Percentiles rank a stretch among this genome's conserved stretches.
Conservation (phyloP, 139 green algal genomes). For the Chlamydomonas sp. region DNA sequence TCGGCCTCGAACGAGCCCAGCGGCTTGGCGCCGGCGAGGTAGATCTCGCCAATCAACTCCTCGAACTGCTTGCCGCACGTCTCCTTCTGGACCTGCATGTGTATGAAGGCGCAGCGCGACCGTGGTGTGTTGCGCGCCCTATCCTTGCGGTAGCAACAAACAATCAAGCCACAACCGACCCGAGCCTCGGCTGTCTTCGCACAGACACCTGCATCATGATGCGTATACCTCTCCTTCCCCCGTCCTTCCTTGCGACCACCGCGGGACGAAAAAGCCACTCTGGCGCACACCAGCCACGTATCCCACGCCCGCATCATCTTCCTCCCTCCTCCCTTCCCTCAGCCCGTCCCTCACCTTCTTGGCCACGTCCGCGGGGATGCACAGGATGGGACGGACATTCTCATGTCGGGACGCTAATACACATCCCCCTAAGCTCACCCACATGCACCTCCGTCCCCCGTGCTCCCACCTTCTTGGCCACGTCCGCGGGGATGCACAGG, state of each 20-base stretch:
- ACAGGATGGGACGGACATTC: conserved; percentile 81
- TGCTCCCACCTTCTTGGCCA: conserved; percentile 44
- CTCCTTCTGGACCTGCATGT: conserved; percentile 38
- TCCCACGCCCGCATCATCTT: too few species aligned
- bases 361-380: conserved; percentile 64
- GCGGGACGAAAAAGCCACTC: too few species aligned
- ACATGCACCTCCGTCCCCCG: not conserved
- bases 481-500: conserved; percentile 84
- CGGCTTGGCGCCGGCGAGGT: conserved; percentile 67
- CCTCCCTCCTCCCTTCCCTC: too few species aligned
- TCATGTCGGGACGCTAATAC: not conserved
- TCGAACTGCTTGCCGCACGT: conserved; percentile 54
- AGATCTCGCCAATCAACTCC: conserved; percentile 59
- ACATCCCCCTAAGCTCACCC: not conserved
- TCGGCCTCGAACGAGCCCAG: conserved; percentile 50
- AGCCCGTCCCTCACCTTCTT: conserved; percentile 26
- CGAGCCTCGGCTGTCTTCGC: too few species aligned
- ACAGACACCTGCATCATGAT: too few species aligned
- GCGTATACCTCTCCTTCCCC: too few species aligned
- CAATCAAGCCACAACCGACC: too few species aligned
- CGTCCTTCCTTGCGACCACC: too few species aligned
- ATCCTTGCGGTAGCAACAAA: too few species aligned
- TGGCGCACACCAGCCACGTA: too few species aligned
- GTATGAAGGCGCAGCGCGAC: too few species aligned
- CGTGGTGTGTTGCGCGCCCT: too few species aligned